Base-by-base conservation (phyloP, 108 stramenopile species). In the Chaetoceros muelleri region DNA sequence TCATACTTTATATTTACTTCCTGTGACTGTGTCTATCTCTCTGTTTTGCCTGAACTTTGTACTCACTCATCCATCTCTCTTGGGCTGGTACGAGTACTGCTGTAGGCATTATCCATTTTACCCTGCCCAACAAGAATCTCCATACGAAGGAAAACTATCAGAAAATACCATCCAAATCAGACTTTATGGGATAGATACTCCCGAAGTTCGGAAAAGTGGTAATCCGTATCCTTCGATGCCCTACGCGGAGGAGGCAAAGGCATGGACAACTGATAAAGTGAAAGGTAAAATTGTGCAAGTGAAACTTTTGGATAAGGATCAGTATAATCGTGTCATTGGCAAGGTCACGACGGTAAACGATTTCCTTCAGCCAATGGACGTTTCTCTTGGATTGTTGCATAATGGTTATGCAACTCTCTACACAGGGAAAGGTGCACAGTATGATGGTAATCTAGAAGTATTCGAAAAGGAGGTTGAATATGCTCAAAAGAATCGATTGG, bases 361-460 rank as follows among this genome's bases (percentile, higher is more conserved):
- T 1, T 24, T 46, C 3, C 2, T 65, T 49, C 44, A 26, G 0
- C 30, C 49, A 54, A 53, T 30, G 19, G 81, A 82, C 47, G 27
- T 79, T 29, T 70, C 75, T 10, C 16, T 50, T 44, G 66, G 71
- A 46, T 53, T 82, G 44, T 65, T 63, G 20, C 44, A 53, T 24
- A 31, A 40, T 40, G 81, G 78, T 22, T 64, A 74, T 23, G 84
- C 76, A 19, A 75, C 72, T 21, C 47, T 86, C 1, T 86, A 86
- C 53, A 75, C 75, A 18, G 78, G 78, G 1, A 80, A 79, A 1
- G 80, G 80, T 0, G 80, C 78, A 7, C 59, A 81, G 54, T 85
- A 85, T 53, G 65, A 75, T 66, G 79, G 67, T 3, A 54, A 26
- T 20, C 48, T 20, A 30, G 28, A 28, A 52, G 44, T 64, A 22